Base-by-base conservation (phyloP, 306 rosid genomes). In the Vigna reflexopilosa region DNA sequence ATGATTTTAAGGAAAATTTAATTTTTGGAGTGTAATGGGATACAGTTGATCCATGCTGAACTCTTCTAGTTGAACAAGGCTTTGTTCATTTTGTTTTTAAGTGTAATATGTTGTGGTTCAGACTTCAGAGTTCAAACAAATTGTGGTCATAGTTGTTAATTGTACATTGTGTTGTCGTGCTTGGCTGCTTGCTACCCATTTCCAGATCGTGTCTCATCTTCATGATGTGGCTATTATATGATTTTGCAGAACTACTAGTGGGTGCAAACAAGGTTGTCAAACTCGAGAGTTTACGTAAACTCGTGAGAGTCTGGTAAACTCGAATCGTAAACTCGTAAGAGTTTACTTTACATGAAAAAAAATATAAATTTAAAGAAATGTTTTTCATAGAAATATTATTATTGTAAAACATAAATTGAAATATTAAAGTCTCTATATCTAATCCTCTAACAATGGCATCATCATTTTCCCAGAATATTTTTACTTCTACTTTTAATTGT, bases 11-110 rank as follows among this genome's bases (percentile, higher is more conserved):
- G 30, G 48, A 17, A 65, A 52, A 10, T 52, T 66, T 20, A 8
- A 47, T 20, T 77, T 66, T 16, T 66, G 54, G 24, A 36, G 61
- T 47, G 42, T 11, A 69, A 30, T 30, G 24, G 17, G 4, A 17
- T 36, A 22, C 42, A 38, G 28, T 52, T 40, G 24, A 77, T 77
- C 67, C 51, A 57, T 68, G 28, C 28, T 54, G 59, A 54, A 12
- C 13, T 24, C 3, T 0, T 54, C 52, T 68, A 12, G 65, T 44
- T 12, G 10, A 32, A 15, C 17, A 80, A 13, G 12, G 9, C 45
- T 54, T 49, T 10, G 40, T 55, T 57, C 10, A 17, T 32, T 9
- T 50, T 79, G 44, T 47, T 58, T 40, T 70, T 78, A 51, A 63
- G 38, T 52, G 30, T 44, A 65, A 44, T 8, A 4, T 62, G 15